Evolutionary conservation across 257 asterid species (phyloP).

Genomic region (Petrea volubilis): DNA sequence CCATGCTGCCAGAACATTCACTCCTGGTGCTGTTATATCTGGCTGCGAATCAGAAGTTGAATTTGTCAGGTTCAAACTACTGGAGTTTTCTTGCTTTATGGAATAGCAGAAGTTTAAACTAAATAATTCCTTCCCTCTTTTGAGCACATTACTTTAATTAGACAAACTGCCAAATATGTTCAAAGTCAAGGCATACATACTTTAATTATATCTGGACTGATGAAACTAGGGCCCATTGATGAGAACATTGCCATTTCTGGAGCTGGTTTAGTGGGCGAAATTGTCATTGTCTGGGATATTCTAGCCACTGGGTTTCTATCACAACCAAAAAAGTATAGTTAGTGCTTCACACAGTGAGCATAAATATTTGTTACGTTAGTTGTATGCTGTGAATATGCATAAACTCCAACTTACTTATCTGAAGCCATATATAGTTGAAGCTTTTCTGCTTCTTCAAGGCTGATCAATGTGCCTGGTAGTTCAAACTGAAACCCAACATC

Average conservation of each 20-base stretch:
- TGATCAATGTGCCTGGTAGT: conserved; percentile 37
- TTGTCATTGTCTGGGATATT: conserved; percentile 35
- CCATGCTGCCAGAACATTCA: conserved; percentile 67
- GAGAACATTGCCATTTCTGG: conserved; percentile 58
- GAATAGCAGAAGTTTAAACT: neutral
- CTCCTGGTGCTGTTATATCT: conserved; percentile 63
- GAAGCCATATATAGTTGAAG: conserved; percentile 43
- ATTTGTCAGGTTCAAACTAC: neutral
- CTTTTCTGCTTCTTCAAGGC: conserved; percentile 39
- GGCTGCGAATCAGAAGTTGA: conserved; percentile 41
- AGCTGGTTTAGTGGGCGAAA: conserved; percentile 42
- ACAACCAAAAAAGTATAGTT: neutral
- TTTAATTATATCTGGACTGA: conserved; percentile 60
- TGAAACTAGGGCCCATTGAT: conserved; percentile 57
- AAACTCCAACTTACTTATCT: conserved; percentile 34
- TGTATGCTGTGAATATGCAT: neutral
- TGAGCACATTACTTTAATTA: neutral
- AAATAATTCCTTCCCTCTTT: neutral
- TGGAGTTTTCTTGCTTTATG: neutral
- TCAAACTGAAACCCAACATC: conserved; percentile 43
- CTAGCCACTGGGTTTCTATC: conserved; percentile 58
- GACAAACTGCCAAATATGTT: too few relatives aligned
- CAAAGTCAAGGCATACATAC: conserved; percentile 24
- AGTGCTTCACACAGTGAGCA: too few relatives aligned
- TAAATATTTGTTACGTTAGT: neutral